Percentiles rank a stretch among this genome's conserved stretches.
These are phyloP conservation scores for Cytospora piceicola DNA, from an alignment of 2,329 filamentous ascomycete genomes.

Conservation along the genomic window DNA sequence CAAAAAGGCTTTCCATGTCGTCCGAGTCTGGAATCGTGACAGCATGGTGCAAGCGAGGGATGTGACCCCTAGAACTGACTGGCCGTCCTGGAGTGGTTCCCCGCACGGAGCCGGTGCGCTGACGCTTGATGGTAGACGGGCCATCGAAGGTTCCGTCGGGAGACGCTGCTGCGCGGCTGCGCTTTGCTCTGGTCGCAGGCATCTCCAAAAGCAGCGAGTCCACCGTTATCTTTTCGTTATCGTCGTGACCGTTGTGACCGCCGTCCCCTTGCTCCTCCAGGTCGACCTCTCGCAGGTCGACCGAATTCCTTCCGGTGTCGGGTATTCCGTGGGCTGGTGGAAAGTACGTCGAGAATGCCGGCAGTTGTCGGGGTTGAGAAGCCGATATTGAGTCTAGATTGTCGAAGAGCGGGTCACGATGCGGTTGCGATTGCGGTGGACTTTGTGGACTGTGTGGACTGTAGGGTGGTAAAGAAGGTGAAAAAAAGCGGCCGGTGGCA, in stretches of 20 bases:
- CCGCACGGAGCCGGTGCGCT: conserved; percentile 8
- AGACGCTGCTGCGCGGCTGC: conserved; percentile 23
- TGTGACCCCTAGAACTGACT: neutral
- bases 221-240: conserved; percentile 7
- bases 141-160: conserved; percentile 21
- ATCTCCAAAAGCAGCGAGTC: conserved; percentile 13
- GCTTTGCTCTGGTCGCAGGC: conserved; percentile 30
- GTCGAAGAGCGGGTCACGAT: neutral
- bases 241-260: conserved; percentile 3
- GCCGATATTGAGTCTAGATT: neutral
- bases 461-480: conserved; percentile 38
- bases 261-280: conserved; percentile 8
- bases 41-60: neutral
- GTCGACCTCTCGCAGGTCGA: neutral
- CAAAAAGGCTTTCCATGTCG: conserved; percentile 34
- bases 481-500: conserved; percentile 37
- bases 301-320: neutral
- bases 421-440: neutral
- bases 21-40: conserved; percentile 18
- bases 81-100: conserved; percentile 12
- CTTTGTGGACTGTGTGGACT: conserved; percentile 30
- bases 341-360: neutral
- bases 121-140: conserved; percentile 22
- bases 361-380: neutral
- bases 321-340: neutral